Evolutionary conservation across 345 rosid genomes (phyloP), one percentile per base, ranked within the genome.

Genomic region (Eucalyptus guilfoylei): DNA sequence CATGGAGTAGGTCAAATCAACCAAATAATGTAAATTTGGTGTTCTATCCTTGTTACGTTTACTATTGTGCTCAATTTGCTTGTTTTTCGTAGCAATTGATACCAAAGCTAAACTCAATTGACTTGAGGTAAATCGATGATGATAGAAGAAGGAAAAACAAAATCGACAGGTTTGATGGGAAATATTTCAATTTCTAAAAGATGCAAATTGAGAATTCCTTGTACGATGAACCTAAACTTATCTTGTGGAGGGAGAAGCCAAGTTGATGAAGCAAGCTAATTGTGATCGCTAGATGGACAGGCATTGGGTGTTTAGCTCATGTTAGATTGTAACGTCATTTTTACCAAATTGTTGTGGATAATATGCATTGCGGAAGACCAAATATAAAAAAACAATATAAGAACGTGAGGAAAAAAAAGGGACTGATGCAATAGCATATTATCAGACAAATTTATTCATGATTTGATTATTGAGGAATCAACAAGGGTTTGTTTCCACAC

Each of bases 201-300:
- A 69, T 37, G 47, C 28, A 37, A 10, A 76, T 37, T 19, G 47
- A 76, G 15, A 21, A 11, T 40, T 23, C 4, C 47, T 76, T 11
- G 47, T 40, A 23, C 0, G 0, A 37, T 23, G 30, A 11, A 37
- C 42, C 4, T 76, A 44, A 28, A 6, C 15, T 37, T 76, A 19
- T 24, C 47, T 19, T 37, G 47, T 11, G 14, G 26, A 37, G 45
- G 83, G 47, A 37, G 83, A 76, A 37, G 6, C 14, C 47, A 37
- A 37, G 45, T 76, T 11, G 28, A 76, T 76, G 15, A 37, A 76
- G 45, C 28, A 76, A 76, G 28, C 83, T 76, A 42, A 37, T 37
- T 37, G 83, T 76, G 28, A 40, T 37, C 0, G 28, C 8, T 11
- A 37, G 47, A 37, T 76, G 12, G 47, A 76, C 3, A 37, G 1